Base-by-base conservation (phyloP, 2,329 filamentous ascomycete genomes). In the Biscogniauxia marginata region DNA sequence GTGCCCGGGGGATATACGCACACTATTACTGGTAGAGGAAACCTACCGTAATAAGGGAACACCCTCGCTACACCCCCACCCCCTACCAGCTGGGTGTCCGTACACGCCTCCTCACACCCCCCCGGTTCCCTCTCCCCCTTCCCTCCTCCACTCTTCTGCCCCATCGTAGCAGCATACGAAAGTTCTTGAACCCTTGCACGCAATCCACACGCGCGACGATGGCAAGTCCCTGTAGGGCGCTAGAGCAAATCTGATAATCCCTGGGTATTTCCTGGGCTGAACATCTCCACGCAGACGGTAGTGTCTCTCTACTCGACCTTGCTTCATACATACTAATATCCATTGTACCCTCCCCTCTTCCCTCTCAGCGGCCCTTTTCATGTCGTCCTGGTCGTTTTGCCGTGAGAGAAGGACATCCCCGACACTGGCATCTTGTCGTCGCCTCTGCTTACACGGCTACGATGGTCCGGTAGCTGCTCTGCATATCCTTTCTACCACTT, bases 21-120 rank as follows among this genome's bases (percentile, higher is more conserved):
- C 5, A n/a, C 30, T 39, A 39, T 39, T 39, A 39, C 30, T n/a
- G 9, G 30, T 56, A 52, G 52, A 60, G 56, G 60, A 58, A 56
- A 58, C 58, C 56, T 62, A 47, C 52, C 52, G 52, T 60, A 58
- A 54, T 50, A 58, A 56, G 55, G 55, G 55, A 47, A 46, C 47
- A 59, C 51, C 51, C 43, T 52, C 20, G 46, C 39, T 22, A 52
- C 13, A 23, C 21, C 7, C 9, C 21, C 21, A 23, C 46, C 8
- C 24, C 21, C 46, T 47, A 3, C 46, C 18, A 9, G 16, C 24
- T 9, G 18, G 6, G 6, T 25, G 1, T 39, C 13, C 3, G 30
- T 39, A 39, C 30, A 39, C 30, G 9, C 30, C 30, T 16, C 9
- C 30, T 39, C 13, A 4, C n/a, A 8, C 8, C 3, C 25, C 25